Percentiles rank a stretch among this genome's conserved stretches.
Evolutionary conservation across 2,329 filamentous ascomycete genomes (phyloP).

Genomic region (Scedosporium boydii): DNA sequence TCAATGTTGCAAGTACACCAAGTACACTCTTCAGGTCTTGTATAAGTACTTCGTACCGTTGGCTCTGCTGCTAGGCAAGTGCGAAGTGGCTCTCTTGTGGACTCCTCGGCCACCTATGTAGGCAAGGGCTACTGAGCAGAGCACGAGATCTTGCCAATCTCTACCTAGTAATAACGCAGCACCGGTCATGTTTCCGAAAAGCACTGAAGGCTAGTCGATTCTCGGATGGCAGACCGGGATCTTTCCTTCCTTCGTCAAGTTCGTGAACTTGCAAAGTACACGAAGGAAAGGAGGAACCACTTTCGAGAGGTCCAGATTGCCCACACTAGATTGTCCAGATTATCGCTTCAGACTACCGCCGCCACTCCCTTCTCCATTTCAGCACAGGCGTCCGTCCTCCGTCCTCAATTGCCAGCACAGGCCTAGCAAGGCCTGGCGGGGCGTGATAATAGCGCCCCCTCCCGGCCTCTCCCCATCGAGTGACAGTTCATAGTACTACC

Average conservation of each 20-base stretch:
- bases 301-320: too few species aligned
- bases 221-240: background rate
- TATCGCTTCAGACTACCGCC: background rate
- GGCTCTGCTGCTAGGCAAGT: too few species aligned
- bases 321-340: too few species aligned
- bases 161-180: background rate
- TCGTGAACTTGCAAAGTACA: too few species aligned
- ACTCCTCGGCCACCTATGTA: background rate
- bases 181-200: background rate
- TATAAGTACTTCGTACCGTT: too few species aligned
- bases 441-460: background rate
- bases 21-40: too few species aligned
- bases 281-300: too few species aligned
- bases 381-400: background rate
- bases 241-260: background rate
- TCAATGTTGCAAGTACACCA: too few species aligned
- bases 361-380: slow-evolving; percentile 1
- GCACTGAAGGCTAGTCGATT: background rate
- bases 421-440: background rate
- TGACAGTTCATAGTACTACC: slow-evolving; percentile 1
- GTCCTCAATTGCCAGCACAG: background rate
- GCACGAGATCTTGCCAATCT: background rate
- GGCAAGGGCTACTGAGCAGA: background rate
- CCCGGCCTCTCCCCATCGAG: background rate
- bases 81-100: background rate